These are phyloP conservation scores for Crithidia expoeki DNA, from an alignment of 208 protist genomes.

Conservation along the genomic window DNA sequence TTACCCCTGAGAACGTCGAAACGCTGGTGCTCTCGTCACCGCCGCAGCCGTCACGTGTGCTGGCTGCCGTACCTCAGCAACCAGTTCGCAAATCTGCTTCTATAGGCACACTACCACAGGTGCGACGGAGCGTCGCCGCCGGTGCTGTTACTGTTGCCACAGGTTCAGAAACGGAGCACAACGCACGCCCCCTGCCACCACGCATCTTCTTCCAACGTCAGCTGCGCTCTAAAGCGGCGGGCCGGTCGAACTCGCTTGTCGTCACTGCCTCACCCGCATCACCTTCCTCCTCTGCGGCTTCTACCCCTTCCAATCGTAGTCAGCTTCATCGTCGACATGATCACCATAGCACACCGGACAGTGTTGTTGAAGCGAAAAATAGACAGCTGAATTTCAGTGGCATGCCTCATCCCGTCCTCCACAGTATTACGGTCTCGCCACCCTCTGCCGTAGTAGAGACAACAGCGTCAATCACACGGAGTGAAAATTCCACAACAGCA, in stretches of 20 bases:
- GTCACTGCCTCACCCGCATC: background rate
- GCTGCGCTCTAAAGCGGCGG: background rate
- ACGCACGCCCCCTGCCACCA: background rate
- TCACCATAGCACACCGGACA: background rate
- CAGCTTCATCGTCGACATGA: background rate
- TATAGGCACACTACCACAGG: background rate
- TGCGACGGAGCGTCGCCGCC: background rate
- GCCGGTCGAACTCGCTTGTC: background rate
- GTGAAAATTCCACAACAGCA: background rate
- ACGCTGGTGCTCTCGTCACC: background rate
- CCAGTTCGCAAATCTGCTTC: background rate
- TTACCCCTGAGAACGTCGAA: background rate
- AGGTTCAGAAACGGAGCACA: background rate
- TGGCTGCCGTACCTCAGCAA: background rate
- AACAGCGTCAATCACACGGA: background rate
- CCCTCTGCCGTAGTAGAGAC: slow-evolving; percentile 10
- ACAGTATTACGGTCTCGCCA: slow-evolving; percentile 11
- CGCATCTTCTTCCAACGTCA: slow-evolving; percentile 16
- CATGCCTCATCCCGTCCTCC: background rate
- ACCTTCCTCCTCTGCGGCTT: background rate
- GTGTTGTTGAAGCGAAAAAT: background rate
- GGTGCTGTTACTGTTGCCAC: background rate
- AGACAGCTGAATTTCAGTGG: background rate
- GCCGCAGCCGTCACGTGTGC: too few species aligned
- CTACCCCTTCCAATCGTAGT: background rate